Evolutionary conservation across 108 stramenopile species (phyloP).

Genomic region (Pseudonitzschia multiseries): DNA sequence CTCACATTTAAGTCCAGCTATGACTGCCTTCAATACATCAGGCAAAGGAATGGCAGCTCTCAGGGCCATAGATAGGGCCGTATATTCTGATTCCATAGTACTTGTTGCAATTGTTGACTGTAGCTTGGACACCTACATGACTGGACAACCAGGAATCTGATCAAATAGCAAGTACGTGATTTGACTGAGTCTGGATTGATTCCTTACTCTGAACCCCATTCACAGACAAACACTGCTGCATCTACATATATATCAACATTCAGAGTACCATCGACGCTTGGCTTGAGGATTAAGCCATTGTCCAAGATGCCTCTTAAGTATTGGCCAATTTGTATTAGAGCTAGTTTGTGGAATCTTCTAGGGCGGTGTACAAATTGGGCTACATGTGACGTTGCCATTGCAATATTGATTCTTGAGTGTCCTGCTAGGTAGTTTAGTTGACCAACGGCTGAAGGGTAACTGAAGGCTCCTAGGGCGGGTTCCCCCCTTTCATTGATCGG

Average conservation of each 20-base stretch:
- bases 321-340: constrained; percentile 38
- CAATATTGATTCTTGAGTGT: constrained; percentile 27
- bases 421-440: constrained; percentile 36
- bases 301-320: constrained; percentile 40
- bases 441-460: constrained; percentile 40
- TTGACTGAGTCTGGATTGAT: constrained; percentile 42
- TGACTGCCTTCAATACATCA: constrained; percentile 16
- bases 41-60: constrained; percentile 40
- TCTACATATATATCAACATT: constrained; percentile 44
- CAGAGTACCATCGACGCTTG: not conserved
- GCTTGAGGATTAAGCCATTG: constrained; percentile 34
- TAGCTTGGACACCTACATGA: constrained; percentile 45
- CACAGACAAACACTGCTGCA: constrained; percentile 50
- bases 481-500: not conserved
- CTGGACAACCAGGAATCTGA: no score
- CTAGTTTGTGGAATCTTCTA: constrained; percentile 42
- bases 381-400: constrained; percentile 37
- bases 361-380: constrained; percentile 45
- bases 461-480: not conserved
- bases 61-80: constrained; percentile 45
- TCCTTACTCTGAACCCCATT: constrained; percentile 26
- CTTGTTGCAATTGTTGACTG: constrained; percentile 45
- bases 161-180: constrained; percentile 50
- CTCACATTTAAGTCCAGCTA: constrained; percentile 3
- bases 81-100: constrained; percentile 55